phyloP scores from a whole-genome alignment of 176 grass and related monocot species.

The Oryza longistaminata region DNA sequence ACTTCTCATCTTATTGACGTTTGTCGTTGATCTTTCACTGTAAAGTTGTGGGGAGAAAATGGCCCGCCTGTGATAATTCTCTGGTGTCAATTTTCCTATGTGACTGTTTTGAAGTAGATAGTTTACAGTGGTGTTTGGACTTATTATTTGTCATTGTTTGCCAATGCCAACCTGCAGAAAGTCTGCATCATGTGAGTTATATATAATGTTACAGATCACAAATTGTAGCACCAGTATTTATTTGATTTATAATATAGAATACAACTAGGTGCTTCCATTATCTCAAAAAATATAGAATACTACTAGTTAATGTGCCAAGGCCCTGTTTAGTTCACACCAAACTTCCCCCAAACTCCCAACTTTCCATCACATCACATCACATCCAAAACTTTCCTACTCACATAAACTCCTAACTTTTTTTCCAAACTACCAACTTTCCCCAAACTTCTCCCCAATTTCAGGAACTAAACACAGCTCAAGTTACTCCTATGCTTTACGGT shows the following conservation, averaged over 20 bases:
- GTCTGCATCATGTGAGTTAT: not conserved
- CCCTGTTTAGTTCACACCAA: too few species aligned
- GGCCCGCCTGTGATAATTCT: not conserved
- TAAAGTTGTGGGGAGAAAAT: too few species aligned
- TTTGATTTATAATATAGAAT: not conserved
- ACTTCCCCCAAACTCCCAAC: too few species aligned
- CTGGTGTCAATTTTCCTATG: not conserved
- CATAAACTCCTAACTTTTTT: too few species aligned
- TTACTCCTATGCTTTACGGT: not conserved
- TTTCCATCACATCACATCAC: too few species aligned
- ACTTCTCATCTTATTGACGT: too few species aligned
- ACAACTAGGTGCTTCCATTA: not conserved
- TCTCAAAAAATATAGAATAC: not conserved
- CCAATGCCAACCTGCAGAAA: not conserved
- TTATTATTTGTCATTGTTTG: not conserved
- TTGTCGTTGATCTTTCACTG: too few species aligned
- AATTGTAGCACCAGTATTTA: not conserved
- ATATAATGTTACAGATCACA: not conserved
- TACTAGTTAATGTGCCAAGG: not conserved
- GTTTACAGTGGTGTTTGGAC: too few species aligned
- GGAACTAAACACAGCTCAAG: too few species aligned
- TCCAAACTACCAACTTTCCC: too few species aligned
- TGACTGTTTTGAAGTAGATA: not conserved
- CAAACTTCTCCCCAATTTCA: too few species aligned
- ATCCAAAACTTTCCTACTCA: too few species aligned